Evolutionary conservation across 345 rosid species (phyloP).

Genomic region (Populus deltoides): DNA sequence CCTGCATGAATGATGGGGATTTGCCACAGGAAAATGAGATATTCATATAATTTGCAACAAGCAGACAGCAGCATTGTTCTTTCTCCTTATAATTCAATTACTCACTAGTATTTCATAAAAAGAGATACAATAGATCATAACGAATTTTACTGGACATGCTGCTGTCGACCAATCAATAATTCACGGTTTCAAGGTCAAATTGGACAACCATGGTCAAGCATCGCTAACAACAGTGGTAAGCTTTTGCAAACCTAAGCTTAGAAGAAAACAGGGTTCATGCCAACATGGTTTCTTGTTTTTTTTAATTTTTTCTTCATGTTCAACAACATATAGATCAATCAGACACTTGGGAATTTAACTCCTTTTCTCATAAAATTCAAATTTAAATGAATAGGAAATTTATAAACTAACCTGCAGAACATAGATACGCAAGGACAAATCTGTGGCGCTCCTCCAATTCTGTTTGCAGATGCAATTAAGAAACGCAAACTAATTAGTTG

Average conservation of each 20-base stretch:
- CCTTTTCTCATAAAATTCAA: not conserved
- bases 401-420: constrained; percentile 53
- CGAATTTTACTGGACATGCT: not conserved
- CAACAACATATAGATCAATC: not conserved
- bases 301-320: not conserved
- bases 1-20: constrained; percentile 26
- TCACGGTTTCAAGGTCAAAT: not conserved
- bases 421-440: constrained; percentile 55
- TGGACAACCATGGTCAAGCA: not conserved
- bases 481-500: constrained; percentile 3
- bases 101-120: not conserved
- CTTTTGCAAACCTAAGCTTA: not conserved
- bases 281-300: not conserved
- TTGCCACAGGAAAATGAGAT: not conserved
- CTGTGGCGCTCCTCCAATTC: constrained; percentile 66
- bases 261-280: not conserved
- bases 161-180: not conserved
- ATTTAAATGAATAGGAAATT: not conserved
- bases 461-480: constrained; percentile 29
- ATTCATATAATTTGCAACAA: not conserved
- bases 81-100: not conserved
- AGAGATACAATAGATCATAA: not conserved
- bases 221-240: not conserved
- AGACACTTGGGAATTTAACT: not conserved
- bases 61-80: not conserved